Evolutionary conservation across 345 rosid genomes (phyloP).

Genomic region (Sisymbrium irio): DNA sequence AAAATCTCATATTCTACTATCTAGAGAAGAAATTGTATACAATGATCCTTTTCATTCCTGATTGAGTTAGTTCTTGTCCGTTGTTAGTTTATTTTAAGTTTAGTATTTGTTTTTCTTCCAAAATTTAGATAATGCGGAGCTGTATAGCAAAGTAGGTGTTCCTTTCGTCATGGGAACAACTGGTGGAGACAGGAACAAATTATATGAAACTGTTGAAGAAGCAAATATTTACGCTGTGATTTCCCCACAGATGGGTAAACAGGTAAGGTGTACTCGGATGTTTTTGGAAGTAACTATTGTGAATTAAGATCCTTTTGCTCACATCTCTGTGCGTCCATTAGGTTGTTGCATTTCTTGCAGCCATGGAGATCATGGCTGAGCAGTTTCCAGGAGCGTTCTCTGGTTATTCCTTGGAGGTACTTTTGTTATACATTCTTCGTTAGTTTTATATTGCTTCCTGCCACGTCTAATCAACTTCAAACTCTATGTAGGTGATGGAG

Average conservation of each 20-base stretch:
- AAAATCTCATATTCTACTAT: background rate
- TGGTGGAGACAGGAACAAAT: constrained; percentile 73
- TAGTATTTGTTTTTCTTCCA: background rate
- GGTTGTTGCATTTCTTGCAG: constrained; percentile 98
- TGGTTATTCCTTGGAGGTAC: constrained; percentile 82
- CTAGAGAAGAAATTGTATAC: background rate
- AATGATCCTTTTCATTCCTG: background rate
- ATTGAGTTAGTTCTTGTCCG: background rate
- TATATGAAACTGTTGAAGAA: constrained; percentile 67
- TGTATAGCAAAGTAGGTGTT: constrained; percentile 86
- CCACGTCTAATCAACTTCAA: background rate
- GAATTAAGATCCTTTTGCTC: constrained; percentile 6
- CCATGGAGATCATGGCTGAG: constrained; percentile 96
- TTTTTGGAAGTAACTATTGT: background rate
- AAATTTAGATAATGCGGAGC: constrained; percentile 67
- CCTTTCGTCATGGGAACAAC: constrained; percentile 99
- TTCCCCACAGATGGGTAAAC: constrained; percentile 99
- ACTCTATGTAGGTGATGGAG: constrained; percentile 71
- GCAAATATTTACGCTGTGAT: constrained; percentile 80
- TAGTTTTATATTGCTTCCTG: background rate
- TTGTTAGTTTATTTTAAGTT: background rate
- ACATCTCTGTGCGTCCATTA: constrained; percentile 35
- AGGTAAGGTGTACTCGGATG: constrained; percentile 42
- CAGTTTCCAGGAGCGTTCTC: constrained; percentile 96
- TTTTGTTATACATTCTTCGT: background rate